Conservation (phyloP, 1,284 basidiomycete species). For the Polyporus tsugae region DNA sequence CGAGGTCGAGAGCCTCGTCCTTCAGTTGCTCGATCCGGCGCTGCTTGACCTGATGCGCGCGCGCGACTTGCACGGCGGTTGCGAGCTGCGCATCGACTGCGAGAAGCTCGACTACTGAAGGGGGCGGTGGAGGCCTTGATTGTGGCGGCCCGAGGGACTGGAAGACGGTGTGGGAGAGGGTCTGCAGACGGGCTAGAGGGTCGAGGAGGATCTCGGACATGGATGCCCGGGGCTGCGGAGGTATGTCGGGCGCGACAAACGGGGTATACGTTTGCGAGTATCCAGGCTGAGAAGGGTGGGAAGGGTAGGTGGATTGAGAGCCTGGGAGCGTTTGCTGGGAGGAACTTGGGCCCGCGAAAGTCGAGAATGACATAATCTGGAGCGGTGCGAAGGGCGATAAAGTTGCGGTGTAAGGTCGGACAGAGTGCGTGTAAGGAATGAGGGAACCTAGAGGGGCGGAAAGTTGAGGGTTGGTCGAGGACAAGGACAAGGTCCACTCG, state of each 20-base stretch:
- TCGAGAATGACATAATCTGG: constrained; percentile 5
- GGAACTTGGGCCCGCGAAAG: constrained; percentile 7
- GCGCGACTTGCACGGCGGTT: constrained; percentile 67
- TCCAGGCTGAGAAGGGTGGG: constrained; percentile 11
- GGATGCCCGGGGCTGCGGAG: constrained; percentile 33
- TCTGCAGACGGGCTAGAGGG: constrained; percentile 68
- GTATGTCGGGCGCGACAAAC: neutral
- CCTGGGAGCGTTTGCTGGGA: neutral
- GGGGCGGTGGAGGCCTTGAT: constrained; percentile 65
- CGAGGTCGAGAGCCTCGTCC: constrained; percentile 71
- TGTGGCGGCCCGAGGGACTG: constrained; percentile 73
- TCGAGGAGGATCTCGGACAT: constrained; percentile 61
- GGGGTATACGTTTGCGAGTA: constrained; percentile 22
- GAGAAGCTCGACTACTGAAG: constrained; percentile 67
- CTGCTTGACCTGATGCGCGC: constrained; percentile 78
- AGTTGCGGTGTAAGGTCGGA: neutral
- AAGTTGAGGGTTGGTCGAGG: neutral
- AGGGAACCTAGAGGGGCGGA: neutral
- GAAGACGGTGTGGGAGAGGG: constrained; percentile 75
- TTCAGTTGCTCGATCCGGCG: constrained; percentile 74
- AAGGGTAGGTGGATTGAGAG: constrained; percentile 4
- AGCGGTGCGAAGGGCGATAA: neutral
- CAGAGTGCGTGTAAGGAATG: neutral
- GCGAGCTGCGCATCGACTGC: constrained; percentile 69
- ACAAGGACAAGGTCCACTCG: neutral